Conservation (phyloP, 129 eudicot genomes). For the Saussurea involucrata region DNA sequence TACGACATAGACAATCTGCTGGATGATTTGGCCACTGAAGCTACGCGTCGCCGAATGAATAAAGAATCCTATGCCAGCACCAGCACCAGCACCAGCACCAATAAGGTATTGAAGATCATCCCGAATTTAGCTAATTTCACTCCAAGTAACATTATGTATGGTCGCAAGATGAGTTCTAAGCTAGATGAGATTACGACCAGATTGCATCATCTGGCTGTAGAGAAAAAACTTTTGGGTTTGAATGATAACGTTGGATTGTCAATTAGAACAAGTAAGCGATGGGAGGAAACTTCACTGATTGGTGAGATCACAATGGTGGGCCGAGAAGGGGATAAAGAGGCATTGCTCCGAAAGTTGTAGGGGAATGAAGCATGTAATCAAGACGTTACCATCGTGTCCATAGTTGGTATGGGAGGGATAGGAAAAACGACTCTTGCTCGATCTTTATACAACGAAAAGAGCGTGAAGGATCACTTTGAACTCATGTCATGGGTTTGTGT, state of each 20-base stretch:
- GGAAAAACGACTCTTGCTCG: neutral
- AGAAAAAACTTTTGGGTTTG: slow-evolving; percentile 19
- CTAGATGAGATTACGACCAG: too few species aligned
- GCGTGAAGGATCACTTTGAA: neutral
- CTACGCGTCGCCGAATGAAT: neutral
- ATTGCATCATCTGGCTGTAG: neutral
- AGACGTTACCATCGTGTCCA: too few species aligned
- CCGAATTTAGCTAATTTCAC: neutral
- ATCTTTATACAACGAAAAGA: neutral
- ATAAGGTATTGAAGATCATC: neutral
- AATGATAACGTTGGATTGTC: neutral
- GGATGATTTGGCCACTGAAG: slow-evolving; percentile 34
- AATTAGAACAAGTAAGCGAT: neutral
- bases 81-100: neutral
- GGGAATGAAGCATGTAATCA: neutral
- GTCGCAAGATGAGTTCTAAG: too few species aligned
- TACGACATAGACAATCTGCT: slow-evolving; percentile 37
- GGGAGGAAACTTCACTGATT: slow-evolving; percentile 26
- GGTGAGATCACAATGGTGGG: slow-evolving; percentile 25
- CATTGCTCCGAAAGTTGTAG: neutral
- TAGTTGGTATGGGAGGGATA: neutral
- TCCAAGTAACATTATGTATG: neutral
- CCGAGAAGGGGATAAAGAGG: slow-evolving; percentile 22
- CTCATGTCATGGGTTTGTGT: neutral
- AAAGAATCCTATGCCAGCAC: neutral